Percentiles rank a stretch among this genome's conserved stretches.
Evolutionary conservation across 2,329 filamentous ascomycete genomes (phyloP).

Genomic region (Exophiala sp.): DNA sequence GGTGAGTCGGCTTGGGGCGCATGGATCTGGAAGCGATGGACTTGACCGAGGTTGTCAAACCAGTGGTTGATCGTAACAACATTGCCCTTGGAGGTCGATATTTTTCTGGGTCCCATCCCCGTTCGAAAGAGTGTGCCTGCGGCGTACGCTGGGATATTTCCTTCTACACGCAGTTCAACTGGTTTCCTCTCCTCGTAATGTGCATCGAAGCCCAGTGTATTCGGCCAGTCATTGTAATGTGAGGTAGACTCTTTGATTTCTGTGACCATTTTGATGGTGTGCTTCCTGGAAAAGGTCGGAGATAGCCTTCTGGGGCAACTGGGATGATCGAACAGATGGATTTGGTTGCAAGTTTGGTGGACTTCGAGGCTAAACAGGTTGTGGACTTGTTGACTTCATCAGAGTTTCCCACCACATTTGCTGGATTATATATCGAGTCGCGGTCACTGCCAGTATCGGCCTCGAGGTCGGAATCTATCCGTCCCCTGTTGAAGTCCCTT

Average conservation of each 20-base stretch:
- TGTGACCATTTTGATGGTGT: not conserved
- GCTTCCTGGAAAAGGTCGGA: not conserved
- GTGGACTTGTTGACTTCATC: no score
- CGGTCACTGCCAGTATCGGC: not conserved
- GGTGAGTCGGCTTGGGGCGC: slow-evolving; percentile 35
- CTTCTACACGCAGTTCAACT: slow-evolving; percentile 60
- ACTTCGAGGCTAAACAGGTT: no score
- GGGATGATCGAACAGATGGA: no score
- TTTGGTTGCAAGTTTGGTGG: no score
- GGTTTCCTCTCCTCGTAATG: slow-evolving; percentile 64
- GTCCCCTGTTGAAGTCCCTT: not conserved
- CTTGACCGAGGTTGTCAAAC: slow-evolving; percentile 69
- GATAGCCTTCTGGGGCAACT: not conserved
- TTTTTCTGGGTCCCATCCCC: slow-evolving; percentile 63
- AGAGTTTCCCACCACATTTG: no score
- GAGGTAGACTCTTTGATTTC: not conserved
- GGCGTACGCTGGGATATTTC: slow-evolving; percentile 66
- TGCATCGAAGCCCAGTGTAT: slow-evolving; percentile 59
- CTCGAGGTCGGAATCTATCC: slow-evolving; percentile 10
- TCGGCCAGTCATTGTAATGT: slow-evolving; percentile 49
- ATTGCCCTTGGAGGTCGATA: slow-evolving; percentile 58
- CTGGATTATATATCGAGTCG: no score
- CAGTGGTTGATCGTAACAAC: slow-evolving; percentile 66
- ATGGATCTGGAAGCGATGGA: slow-evolving; percentile 69
- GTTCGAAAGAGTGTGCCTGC: slow-evolving; percentile 71